These are phyloP conservation scores for Orbilia blumenaviensis DNA, from an alignment of 2,329 filamentous ascomycete species.

Conservation along the genomic window DNA sequence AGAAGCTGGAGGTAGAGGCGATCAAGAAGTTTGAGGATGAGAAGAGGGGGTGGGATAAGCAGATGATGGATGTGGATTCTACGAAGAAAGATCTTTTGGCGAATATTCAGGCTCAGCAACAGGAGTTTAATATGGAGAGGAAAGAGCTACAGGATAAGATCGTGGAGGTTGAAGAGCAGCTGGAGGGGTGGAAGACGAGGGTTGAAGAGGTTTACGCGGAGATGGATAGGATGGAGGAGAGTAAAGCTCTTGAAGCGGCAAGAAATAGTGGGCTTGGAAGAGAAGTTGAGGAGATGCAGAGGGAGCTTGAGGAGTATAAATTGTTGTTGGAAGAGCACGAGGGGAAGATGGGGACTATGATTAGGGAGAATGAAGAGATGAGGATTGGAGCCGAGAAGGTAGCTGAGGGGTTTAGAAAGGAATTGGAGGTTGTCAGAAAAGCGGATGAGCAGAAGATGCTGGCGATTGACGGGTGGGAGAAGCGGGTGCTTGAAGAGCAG, in stretches of 20 bases:
- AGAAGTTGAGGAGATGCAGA: slow-evolving; percentile 73
- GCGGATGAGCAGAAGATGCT: slow-evolving; percentile 65
- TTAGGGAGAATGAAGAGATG: slow-evolving; percentile 63
- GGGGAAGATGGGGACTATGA: slow-evolving; percentile 63
- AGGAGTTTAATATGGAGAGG: slow-evolving; percentile 85
- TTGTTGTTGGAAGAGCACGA: slow-evolving; percentile 69
- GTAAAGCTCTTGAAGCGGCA: slow-evolving; percentile 75
- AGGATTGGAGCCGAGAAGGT: slow-evolving; percentile 65
- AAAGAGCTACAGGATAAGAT: slow-evolving; percentile 84
- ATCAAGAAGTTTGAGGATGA: slow-evolving; percentile 66
- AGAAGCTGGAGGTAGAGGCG: slow-evolving; percentile 75
- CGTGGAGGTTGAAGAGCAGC: slow-evolving; percentile 75
- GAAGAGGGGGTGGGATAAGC: slow-evolving; percentile 71
- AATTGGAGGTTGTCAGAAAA: slow-evolving; percentile 66
- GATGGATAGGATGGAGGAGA: slow-evolving; percentile 85
- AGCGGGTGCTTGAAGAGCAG: slow-evolving; percentile 12
- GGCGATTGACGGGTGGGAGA: slow-evolving; percentile 65
- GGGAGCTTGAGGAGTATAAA: slow-evolving; percentile 69
- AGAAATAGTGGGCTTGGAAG: slow-evolving; percentile 73
- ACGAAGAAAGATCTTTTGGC: slow-evolving; percentile 93
- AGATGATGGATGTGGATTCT: slow-evolving; percentile 84
- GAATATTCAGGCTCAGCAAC: slow-evolving; percentile 91
- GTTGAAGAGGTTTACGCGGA: slow-evolving; percentile 89
- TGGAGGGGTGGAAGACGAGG: slow-evolving; percentile 60
- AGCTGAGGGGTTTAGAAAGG: slow-evolving; percentile 68